Evolutionary conservation across 495 filamentous ascomycete genomes (phyloP).

Genomic region (Polyplosphaeria fusca): DNA sequence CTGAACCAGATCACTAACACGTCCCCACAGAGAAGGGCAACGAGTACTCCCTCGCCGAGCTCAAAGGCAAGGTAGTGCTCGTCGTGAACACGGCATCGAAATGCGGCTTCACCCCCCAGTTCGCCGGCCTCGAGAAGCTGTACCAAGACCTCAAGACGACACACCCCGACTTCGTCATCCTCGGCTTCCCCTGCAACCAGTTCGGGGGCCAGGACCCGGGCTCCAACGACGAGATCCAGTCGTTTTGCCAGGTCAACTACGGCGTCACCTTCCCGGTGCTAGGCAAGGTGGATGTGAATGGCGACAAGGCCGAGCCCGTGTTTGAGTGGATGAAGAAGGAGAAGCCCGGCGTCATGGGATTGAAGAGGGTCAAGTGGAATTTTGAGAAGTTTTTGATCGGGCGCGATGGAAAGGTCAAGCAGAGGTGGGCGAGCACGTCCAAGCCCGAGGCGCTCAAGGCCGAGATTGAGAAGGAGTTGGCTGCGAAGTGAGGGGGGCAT

Average conservation of each 20-base stretch:
- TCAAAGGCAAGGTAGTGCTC: conserved; percentile 88
- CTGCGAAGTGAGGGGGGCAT: neutral
- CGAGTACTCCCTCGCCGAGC: conserved; percentile 62
- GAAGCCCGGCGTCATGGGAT: conserved; percentile 76
- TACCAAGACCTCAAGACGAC: conserved; percentile 71
- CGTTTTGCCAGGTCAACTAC: conserved; percentile 92
- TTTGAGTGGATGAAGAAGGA: conserved; percentile 86
- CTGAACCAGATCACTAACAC: neutral
- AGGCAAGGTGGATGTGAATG: conserved; percentile 91
- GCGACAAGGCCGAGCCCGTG: conserved; percentile 71
- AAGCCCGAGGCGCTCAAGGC: conserved; percentile 79
- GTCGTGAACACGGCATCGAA: conserved; percentile 98
- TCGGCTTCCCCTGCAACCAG: conserved; percentile 99
- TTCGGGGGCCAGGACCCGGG: conserved; percentile 90
- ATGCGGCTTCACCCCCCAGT: conserved; percentile 99
- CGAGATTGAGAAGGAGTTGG: conserved; percentile 70
- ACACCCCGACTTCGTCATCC: conserved; percentile 73
- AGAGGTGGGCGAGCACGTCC: conserved; percentile 76
- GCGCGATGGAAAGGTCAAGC: conserved; percentile 78
- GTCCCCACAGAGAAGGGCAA: conserved; percentile 64
- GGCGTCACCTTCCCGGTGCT: conserved; percentile 91
- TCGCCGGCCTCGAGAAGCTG: conserved; percentile 81
- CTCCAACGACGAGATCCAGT: conserved; percentile 82
- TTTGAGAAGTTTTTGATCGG: conserved; percentile 96
- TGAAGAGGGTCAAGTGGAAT: conserved; percentile 94